Evolutionary conservation across 345 rosid genomes (phyloP), one percentile per base, ranked within the genome.

Genomic region (Limnanthes douglasii): DNA sequence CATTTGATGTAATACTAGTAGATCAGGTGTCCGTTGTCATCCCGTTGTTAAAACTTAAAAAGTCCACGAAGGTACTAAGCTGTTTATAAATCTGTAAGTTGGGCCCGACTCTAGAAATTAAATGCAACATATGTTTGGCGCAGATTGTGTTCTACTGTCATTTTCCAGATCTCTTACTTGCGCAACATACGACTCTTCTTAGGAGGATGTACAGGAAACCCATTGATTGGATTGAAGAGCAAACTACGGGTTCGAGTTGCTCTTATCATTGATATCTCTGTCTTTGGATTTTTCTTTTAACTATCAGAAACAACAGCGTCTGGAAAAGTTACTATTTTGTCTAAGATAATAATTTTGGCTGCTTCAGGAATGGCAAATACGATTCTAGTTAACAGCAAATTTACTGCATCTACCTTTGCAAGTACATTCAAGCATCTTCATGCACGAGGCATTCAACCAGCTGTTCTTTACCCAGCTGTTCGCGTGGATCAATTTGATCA

Each of bases 121-220:
- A 8, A 29, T 15, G 21, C 18, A 21, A 12, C 11, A 10, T 19
- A 14, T 36, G 27, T 14, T 30, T 54, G 27, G 39, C 39, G 16
- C 64, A 77, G 94, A 86, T 84, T 45, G 68, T 75, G 23, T 90
- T 83, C 67, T 90, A 90, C 55, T 90, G 98, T 62, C 94, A 90
- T 65, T 90, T 90, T 53, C 88, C 92, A 0, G 95, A 90, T 61
- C 39, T 90, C 39, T 61, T 90, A 34, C 53, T 84, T 14, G 98
- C 95, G 57, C 75, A 90, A 42, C 94, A 68, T 51, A 62, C 94
- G 15, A 77, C 82, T n/a, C 2, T 59, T 39, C 69, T 80, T n/a
- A 64, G 88, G 67, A 73, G 75, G 43, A 48, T 77, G 40, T 80
- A 90, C 48, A 51, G 94, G 40, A 90, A 60, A 52, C 98, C 98